phyloP scores from a whole-genome alignment of 345 rosid species.

The Brassica rapa region DNA sequence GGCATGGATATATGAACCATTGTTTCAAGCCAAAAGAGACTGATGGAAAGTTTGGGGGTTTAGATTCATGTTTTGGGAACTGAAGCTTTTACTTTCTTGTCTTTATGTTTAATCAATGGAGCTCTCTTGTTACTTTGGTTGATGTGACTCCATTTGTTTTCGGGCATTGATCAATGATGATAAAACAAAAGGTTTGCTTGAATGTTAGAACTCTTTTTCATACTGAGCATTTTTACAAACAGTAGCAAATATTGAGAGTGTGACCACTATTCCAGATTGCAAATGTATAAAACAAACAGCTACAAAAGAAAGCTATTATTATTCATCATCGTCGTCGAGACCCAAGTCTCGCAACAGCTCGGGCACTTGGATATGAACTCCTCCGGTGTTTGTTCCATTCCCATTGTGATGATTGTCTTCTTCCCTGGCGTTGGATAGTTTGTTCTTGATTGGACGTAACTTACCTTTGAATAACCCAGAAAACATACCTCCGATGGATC shows the following conservation, averaged over 20 bases:
- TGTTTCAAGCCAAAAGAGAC: background rate
- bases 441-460: conserved; percentile 17
- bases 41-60: background rate
- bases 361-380: conserved; percentile 43
- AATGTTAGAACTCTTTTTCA: conserved; percentile 9
- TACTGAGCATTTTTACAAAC: background rate
- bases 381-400: conserved; percentile 18
- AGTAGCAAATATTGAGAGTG: background rate
- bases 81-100: conserved; percentile 1
- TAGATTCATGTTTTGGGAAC: conserved; percentile 4
- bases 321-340: conserved; percentile 31
- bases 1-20: background rate
- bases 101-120: conserved; percentile 7
- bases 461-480: conserved; percentile 44
- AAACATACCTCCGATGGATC: conserved; percentile 52
- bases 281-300: background rate
- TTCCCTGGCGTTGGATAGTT: conserved; percentile 12
- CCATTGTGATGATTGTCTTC: conserved; percentile 18
- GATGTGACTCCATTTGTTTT: conserved; percentile 18
- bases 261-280: background rate
- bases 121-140: conserved; percentile 24
- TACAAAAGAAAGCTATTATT: conserved; percentile 4
- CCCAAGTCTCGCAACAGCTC: conserved; percentile 55
- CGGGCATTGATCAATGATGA: background rate
- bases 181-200: background rate